phyloP scores from a whole-genome alignment of 2,329 filamentous ascomycete genomes.

The Didymella arachidicola region DNA sequence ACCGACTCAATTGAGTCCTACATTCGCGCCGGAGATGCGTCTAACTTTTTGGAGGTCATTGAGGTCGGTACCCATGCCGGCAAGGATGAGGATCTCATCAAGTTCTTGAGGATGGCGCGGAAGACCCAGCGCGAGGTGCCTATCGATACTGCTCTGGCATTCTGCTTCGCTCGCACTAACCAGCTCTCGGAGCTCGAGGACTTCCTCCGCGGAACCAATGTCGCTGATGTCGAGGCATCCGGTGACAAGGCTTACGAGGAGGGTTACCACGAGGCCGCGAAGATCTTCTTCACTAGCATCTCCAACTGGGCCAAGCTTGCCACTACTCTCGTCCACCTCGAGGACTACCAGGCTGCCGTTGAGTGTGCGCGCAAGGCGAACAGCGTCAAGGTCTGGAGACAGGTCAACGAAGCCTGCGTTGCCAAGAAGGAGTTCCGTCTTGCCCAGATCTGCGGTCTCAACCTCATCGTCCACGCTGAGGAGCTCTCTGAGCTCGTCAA shows the following conservation, averaged over 20 bases:
- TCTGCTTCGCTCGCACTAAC: conserved; percentile 90
- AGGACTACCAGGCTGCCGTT: conserved; percentile 96
- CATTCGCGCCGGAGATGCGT: conserved; percentile 91
- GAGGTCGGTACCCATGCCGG: conserved; percentile 94
- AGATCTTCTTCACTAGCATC: conserved; percentile 98
- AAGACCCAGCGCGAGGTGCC: conserved; percentile 94
- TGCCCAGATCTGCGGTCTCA: conserved; percentile 97
- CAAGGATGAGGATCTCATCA: conserved; percentile 97
- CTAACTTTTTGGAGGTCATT: conserved; percentile 94
- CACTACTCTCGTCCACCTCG: conserved; percentile 95
- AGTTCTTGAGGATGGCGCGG: conserved; percentile 94
- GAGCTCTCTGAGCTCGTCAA: conserved; percentile 91
- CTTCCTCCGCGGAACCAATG: conserved; percentile 90
- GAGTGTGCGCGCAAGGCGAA: conserved; percentile 98
- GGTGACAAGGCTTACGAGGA: conserved; percentile 98
- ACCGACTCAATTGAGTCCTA: conserved; percentile 95
- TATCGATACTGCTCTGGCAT: conserved; percentile 92
- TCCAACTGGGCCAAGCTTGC: conserved; percentile 99
- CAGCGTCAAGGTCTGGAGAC: conserved; percentile 99
- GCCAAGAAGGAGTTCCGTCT: conserved; percentile 98
- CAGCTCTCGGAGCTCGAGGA: conserved; percentile 94
- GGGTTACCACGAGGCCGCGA: conserved; percentile 92
- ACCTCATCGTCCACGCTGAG: conserved; percentile 96
- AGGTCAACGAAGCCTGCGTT: conserved; percentile 96
- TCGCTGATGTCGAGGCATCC: conserved; percentile 93